Percentiles rank a stretch among this genome's conserved stretches.
Evolutionary conservation across 176 grass and related monocot genomes (phyloP).

Genomic region (Hyparrhenia diplandra): DNA sequence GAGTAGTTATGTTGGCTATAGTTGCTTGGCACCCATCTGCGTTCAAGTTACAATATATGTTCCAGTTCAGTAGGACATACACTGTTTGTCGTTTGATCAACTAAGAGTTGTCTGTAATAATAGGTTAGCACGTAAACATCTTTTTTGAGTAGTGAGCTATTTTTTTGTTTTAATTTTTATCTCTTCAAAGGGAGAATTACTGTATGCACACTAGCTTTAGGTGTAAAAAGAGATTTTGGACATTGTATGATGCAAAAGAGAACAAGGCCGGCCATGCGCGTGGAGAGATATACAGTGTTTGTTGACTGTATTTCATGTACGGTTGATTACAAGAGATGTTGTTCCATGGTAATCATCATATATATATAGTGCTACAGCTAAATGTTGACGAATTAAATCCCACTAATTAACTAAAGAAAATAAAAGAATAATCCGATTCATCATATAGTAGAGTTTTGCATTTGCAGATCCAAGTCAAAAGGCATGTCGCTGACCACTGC

Average conservation of each 20-base stretch:
- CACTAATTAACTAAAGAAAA: not conserved
- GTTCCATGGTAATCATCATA: not conserved
- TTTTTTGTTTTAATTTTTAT: not conserved
- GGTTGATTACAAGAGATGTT: not conserved
- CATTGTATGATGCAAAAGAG: not conserved
- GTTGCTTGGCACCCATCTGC: too few species aligned
- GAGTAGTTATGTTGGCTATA: too few species aligned
- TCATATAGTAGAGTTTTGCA: not conserved
- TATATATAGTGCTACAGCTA: not conserved
- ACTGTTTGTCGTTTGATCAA: not conserved
- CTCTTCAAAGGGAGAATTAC: not conserved
- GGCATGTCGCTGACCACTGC: not conserved
- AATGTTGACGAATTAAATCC: not conserved
- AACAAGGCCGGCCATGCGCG: not conserved
- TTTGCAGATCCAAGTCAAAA: not conserved
- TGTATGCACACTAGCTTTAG: not conserved
- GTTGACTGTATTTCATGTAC: constrained; percentile 42
- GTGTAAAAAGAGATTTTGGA: not conserved
- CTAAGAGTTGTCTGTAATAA: too few species aligned
- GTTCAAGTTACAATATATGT: too few species aligned
- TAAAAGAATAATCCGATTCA: not conserved
- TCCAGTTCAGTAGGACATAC: too few species aligned
- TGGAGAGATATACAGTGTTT: not conserved
- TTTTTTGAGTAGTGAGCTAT: too few species aligned
- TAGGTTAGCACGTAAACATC: too few species aligned